Conservation (phyloP, 1,284 basidiomycete genomes). For the Trametes sp. region DNA sequence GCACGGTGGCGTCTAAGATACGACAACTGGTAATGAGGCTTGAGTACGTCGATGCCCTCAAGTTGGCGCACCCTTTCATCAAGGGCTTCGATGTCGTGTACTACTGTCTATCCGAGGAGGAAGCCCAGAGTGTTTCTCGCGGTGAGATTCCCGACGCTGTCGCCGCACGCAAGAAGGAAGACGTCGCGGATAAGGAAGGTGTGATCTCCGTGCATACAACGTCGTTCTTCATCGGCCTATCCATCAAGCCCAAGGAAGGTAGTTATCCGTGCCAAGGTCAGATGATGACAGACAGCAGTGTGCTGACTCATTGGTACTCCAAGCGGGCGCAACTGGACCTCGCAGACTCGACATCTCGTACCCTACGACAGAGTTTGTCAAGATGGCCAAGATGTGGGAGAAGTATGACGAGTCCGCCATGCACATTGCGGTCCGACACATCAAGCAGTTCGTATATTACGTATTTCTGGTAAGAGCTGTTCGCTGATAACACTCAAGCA, state of each 20-base stretch:
- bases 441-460: conserved; percentile 77
- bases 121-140: conserved; percentile 85
- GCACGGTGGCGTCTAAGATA: conserved; percentile 91
- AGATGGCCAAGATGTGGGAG: conserved; percentile 96
- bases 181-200: conserved; percentile 80
- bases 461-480: conserved; percentile 1
- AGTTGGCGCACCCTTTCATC: conserved; percentile 93
- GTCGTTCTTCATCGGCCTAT: conserved; percentile 95
- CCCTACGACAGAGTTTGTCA: conserved; percentile 94
- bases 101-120: conserved; percentile 87
- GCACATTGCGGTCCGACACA: conserved; percentile 94
- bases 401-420: conserved; percentile 92
- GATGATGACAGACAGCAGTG: conserved; percentile 33
- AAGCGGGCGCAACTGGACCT: conserved; percentile 73
- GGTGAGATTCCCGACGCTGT: conserved; percentile 85
- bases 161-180: conserved; percentile 78
- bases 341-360: conserved; percentile 95
- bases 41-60: conserved; percentile 92
- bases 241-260: conserved; percentile 93
- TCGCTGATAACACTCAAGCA: conserved; percentile 50
- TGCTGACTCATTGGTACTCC: conserved; percentile 27
- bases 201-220: conserved; percentile 88
- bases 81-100: conserved; percentile 93
- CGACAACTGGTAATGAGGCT: conserved; percentile 97
- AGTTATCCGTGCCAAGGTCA: conserved; percentile 30